A percentile compares a stretch with the other conserved stretches of the same genome.
phyloP scores from a whole-genome alignment of 2,329 filamentous ascomycete species.

The Fusarium marasasianum region DNA sequence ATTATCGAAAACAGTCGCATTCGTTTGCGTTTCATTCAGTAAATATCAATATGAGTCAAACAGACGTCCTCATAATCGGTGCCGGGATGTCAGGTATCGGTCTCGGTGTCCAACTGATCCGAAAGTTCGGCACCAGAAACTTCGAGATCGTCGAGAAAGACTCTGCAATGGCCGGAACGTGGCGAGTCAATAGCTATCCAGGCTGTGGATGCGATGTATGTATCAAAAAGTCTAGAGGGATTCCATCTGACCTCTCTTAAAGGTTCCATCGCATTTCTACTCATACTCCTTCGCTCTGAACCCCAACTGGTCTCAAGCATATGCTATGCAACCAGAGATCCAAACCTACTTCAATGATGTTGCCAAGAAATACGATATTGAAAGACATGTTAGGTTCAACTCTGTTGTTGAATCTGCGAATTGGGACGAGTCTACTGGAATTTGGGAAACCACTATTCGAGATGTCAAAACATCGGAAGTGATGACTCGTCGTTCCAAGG shows the following conservation, averaged over 20 bases:
- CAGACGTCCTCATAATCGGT: slow-evolving; percentile 43
- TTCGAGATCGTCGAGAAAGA: slow-evolving; percentile 42
- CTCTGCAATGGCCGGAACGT: slow-evolving; percentile 38
- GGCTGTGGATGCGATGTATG: slow-evolving; percentile 42
- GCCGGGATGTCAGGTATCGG: slow-evolving; percentile 44
- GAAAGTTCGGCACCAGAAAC: slow-evolving; percentile 22
- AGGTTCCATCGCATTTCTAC: slow-evolving; percentile 43
- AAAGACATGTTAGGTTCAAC: slow-evolving; percentile 30
- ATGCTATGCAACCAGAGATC: slow-evolving; percentile 42
- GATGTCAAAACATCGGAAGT: slow-evolving; percentile 16
- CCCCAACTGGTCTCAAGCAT: slow-evolving; percentile 41
- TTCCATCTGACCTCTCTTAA: accelerated
- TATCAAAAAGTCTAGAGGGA: accelerated
- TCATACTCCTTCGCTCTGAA: slow-evolving; percentile 44
- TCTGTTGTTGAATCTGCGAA: slow-evolving; percentile 33
- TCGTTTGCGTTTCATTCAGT: accelerated
- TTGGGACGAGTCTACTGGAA: slow-evolving; percentile 33
- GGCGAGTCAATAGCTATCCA: slow-evolving; percentile 42
- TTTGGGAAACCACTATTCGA: slow-evolving; percentile 31
- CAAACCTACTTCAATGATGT: slow-evolving; percentile 37
- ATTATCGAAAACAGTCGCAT: background rate
- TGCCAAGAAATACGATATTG: slow-evolving; percentile 30
- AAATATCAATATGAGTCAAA: background rate
- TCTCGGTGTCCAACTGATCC: slow-evolving; percentile 36
- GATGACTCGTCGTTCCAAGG: slow-evolving; percentile 3